These are phyloP conservation scores for Polytrichum formosum DNA, from an alignment of 225 moss, liverwort and hornwort genomes.

Conservation along the genomic window DNA sequence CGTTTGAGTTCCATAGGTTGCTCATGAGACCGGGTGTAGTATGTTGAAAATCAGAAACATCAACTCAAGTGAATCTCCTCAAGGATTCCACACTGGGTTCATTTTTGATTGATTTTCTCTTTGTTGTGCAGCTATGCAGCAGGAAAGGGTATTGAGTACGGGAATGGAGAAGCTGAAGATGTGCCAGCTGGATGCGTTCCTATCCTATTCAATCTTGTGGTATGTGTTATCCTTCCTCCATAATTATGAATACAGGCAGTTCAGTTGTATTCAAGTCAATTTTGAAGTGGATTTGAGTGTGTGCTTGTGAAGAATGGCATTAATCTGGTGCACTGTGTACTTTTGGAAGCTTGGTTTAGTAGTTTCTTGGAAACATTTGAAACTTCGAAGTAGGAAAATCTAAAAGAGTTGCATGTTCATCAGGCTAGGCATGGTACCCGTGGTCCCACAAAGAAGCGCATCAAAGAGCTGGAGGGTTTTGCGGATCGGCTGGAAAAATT, in stretches of 20 bases:
- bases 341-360: neutral
- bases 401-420: neutral
- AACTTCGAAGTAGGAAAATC: neutral
- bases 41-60: no score
- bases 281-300: neutral
- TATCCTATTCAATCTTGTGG: slow-evolving; percentile 87
- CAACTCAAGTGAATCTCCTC: no score
- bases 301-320: no score
- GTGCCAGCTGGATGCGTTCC: slow-evolving; percentile 61
- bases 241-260: neutral
- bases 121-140: slow-evolving; percentile 56
- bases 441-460: slow-evolving; percentile 66
- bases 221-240: slow-evolving; percentile 14
- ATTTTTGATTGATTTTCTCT: no score
- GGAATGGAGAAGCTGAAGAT: slow-evolving; percentile 24
- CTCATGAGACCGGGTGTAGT: no score
- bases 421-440: slow-evolving; percentile 92
- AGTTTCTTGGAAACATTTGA: neutral
- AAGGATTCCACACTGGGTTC: no score
- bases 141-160: slow-evolving; percentile 41
- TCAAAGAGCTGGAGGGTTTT: slow-evolving; percentile 55
- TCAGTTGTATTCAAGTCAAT: neutral
- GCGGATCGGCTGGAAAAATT: slow-evolving; percentile 48
- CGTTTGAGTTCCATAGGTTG: no score
- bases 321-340: neutral